Evolutionary conservation across 352 stramenopile species (phyloP).

Genomic region (Pythium vanterpoolii): DNA sequence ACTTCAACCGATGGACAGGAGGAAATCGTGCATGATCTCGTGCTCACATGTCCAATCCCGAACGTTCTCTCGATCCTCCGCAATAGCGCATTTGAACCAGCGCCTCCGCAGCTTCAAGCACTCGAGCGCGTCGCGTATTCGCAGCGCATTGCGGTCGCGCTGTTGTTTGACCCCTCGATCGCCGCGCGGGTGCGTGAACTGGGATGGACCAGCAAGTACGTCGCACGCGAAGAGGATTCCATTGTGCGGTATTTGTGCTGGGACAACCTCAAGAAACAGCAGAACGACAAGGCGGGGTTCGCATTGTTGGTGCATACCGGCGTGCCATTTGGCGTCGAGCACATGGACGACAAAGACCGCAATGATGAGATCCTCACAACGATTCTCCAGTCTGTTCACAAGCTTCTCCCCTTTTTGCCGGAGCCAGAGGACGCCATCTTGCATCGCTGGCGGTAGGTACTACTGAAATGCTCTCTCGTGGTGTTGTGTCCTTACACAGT

Average conservation of each 20-base stretch:
- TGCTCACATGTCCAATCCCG: slow-evolving; percentile 66
- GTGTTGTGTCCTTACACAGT: neutral
- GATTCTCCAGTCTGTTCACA: slow-evolving; percentile 45
- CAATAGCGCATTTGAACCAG: slow-evolving; percentile 38
- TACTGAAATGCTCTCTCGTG: neutral
- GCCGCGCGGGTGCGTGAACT: slow-evolving; percentile 33
- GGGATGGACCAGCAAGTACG: slow-evolving; percentile 66
- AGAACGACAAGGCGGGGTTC: slow-evolving; percentile 13
- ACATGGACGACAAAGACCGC: slow-evolving; percentile 54
- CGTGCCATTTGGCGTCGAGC: slow-evolving; percentile 47
- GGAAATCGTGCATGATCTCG: slow-evolving; percentile 58
- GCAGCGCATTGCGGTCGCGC: slow-evolving; percentile 62
- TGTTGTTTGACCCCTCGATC: slow-evolving; percentile 53
- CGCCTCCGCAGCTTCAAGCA: slow-evolving; percentile 26
- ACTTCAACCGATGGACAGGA: slow-evolving; percentile 34
- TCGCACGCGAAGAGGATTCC: slow-evolving; percentile 46
- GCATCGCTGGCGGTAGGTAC: slow-evolving; percentile 60
- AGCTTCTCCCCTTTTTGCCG: slow-evolving; percentile 56
- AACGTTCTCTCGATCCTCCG: slow-evolving; percentile 55
- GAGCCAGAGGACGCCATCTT: slow-evolving; percentile 41
- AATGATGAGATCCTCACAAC: slow-evolving; percentile 52
- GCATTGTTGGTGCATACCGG: slow-evolving; percentile 66
- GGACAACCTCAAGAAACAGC: slow-evolving; percentile 66
- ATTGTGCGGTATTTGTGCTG: slow-evolving; percentile 76
- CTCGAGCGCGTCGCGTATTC: slow-evolving; percentile 58